Evolutionary conservation across 176 grass and related monocot species (phyloP).

Genomic region (Musa troglodytarum): DNA sequence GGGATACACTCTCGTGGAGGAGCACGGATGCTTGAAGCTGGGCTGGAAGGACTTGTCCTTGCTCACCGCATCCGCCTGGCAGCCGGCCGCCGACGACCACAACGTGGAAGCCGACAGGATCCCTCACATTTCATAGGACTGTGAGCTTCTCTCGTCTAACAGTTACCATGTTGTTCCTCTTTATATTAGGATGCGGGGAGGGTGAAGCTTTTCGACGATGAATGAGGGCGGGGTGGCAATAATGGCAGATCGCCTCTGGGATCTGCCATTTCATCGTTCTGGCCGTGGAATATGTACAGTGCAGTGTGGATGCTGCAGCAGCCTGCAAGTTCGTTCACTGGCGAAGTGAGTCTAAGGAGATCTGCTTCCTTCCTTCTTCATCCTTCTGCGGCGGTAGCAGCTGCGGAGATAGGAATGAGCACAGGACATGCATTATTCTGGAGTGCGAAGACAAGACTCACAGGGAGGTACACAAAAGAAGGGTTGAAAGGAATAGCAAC

Average conservation of each 20-base stretch:
- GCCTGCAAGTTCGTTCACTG: too few species aligned
- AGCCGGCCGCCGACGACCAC: not conserved
- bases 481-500: not conserved
- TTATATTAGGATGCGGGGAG: too few species aligned
- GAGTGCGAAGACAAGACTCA: not conserved
- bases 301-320: not conserved
- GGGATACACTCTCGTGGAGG: conserved; percentile 81
- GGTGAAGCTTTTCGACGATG: too few species aligned
- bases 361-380: too few species aligned
- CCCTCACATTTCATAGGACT: not conserved
- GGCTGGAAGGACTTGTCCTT: conserved; percentile 93
- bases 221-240: too few species aligned
- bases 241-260: too few species aligned
- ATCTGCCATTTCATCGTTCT: too few species aligned
- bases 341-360: too few species aligned
- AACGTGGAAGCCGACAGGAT: not conserved
- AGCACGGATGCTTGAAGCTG: conserved; percentile 58
- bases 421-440: not conserved
- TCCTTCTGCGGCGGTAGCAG: too few species aligned
- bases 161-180: too few species aligned
- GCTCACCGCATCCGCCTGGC: conserved; percentile 84
- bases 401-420: not conserved
- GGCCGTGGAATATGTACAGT: too few species aligned
- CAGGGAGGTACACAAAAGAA: not conserved
- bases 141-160: not conserved